Evolutionary conservation across 1,284 basidiomycete genomes (phyloP).

Genomic region (Malassezia dermatis): DNA sequence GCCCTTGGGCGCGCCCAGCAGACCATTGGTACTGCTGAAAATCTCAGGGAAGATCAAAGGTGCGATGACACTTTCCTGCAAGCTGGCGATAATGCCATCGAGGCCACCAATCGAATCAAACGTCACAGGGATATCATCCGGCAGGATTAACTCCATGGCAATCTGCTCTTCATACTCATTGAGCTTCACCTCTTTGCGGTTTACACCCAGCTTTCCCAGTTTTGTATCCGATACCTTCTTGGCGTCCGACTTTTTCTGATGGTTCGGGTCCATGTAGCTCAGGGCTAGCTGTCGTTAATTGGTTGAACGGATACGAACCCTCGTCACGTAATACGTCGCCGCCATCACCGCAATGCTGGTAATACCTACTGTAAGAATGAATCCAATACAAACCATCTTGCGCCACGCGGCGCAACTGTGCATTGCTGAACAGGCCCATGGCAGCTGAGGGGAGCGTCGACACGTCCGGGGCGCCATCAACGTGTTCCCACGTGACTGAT

Average conservation of each 20-base stretch:
- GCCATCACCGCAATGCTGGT: background rate
- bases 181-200: constrained; percentile 27
- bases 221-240: constrained; percentile 44
- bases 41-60: constrained; percentile 84
- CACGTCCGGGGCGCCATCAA: background rate
- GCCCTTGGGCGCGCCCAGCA: constrained; percentile 55
- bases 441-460: background rate
- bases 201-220: constrained; percentile 39
- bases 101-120: constrained; percentile 75
- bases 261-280: constrained; percentile 47
- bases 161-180: constrained; percentile 52
- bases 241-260: constrained; percentile 40
- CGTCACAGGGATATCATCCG: constrained; percentile 51
- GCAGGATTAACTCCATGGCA: constrained; percentile 52
- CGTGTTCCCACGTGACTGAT: constrained; percentile 15
- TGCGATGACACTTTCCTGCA: constrained; percentile 92
- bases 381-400: background rate
- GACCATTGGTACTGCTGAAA: constrained; percentile 58
- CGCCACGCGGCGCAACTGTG: background rate
- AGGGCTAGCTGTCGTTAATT: constrained; percentile 37
- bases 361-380: background rate
- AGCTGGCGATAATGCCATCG: constrained; percentile 76
- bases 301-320: background rate
- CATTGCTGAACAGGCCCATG: background rate
- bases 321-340: constrained; percentile 4